Conservation (phyloP, 306 rosid genomes). For the Rosa chinensis region DNA sequence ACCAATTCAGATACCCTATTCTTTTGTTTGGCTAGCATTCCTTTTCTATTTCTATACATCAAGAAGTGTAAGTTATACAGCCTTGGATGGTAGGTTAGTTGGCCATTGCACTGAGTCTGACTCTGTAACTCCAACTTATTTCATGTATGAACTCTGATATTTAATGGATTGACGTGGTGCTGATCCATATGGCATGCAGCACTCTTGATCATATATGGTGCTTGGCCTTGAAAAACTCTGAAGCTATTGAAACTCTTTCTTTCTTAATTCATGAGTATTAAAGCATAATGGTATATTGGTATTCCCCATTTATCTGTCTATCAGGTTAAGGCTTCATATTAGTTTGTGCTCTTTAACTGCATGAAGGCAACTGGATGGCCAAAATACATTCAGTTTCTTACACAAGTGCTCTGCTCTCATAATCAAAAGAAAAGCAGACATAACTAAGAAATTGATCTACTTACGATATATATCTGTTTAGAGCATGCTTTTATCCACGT, state of each 20-base stretch:
- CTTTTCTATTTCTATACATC: background rate
- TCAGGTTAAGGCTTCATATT: background rate
- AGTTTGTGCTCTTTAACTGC: background rate
- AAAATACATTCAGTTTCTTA: background rate
- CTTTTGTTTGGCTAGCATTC: background rate
- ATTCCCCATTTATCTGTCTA: background rate
- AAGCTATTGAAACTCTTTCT: background rate
- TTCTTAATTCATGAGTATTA: background rate
- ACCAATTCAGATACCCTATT: background rate
- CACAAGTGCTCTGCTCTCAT: background rate
- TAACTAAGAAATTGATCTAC: constrained; percentile 1
- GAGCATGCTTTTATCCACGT: background rate
- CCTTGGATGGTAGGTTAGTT: background rate
- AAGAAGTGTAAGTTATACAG: background rate
- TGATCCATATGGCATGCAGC: background rate
- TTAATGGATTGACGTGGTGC: background rate
- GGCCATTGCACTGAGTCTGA: background rate
- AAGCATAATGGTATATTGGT: background rate
- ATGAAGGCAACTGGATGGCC: constrained; percentile 16
- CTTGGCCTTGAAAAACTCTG: background rate
- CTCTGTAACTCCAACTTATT: background rate
- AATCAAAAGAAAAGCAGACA: background rate
- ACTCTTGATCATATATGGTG: background rate
- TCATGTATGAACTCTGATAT: background rate
- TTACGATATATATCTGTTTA: background rate